phyloP scores from a whole-genome alignment of 2,329 filamentous ascomycete genomes.

The Penicillium sp. region DNA sequence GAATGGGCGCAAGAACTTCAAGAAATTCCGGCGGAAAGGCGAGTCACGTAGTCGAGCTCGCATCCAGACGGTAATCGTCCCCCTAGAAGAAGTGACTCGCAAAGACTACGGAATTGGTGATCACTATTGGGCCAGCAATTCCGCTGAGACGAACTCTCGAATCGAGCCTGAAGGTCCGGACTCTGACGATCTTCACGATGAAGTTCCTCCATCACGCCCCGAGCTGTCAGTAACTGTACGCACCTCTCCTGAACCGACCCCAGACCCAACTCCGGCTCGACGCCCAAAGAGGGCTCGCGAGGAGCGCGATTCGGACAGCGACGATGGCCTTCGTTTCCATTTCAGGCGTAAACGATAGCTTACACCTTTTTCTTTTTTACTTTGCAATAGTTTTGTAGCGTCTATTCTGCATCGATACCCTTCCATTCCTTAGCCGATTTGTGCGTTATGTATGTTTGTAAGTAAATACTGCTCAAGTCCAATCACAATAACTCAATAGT shows the following conservation, averaged over 20 bases:
- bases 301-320: slow-evolving; percentile 53
- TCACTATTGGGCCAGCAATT: slow-evolving; percentile 61
- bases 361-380: not conserved
- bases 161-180: slow-evolving; percentile 20
- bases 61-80: slow-evolving; percentile 62
- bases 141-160: slow-evolving; percentile 22
- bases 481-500: not conserved
- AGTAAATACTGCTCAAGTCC: not conserved
- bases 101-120: slow-evolving; percentile 74
- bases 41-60: slow-evolving; percentile 40
- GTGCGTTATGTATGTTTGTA: not conserved
- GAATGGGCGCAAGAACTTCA: slow-evolving; percentile 97
- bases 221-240: slow-evolving; percentile 8
- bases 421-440: not conserved
- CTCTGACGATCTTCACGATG: slow-evolving; percentile 7
- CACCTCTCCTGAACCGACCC: slow-evolving; percentile 14
- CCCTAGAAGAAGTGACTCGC: slow-evolving; percentile 66
- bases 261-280: slow-evolving; percentile 22
- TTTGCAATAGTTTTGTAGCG: slow-evolving; percentile 9
- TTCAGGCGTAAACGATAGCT: slow-evolving; percentile 49
- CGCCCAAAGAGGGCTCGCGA: slow-evolving; percentile 37
- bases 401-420: slow-evolving; percentile 16
- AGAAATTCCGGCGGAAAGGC: slow-evolving; percentile 63
- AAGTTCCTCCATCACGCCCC: slow-evolving; percentile 8
- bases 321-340: slow-evolving; percentile 56